Evolutionary conservation across 192 early-diverging fungal genomes (phyloP).

Genomic region (Rhizophagus prolifer): DNA sequence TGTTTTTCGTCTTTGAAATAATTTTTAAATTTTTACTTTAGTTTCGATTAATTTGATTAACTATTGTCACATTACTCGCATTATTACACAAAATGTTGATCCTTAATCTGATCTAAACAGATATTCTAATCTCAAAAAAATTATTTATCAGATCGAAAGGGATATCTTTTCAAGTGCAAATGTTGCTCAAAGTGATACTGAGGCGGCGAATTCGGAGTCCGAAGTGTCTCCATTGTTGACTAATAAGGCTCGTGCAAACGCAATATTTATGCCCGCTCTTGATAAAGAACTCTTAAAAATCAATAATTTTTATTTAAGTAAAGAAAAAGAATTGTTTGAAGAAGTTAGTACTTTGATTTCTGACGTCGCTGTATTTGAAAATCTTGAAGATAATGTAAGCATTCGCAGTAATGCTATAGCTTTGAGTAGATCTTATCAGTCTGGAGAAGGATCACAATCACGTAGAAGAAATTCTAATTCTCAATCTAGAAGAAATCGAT

Average conservation of each 20-base stretch:
- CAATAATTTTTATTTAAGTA: slow-evolving; percentile 75
- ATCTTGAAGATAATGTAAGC: slow-evolving; percentile 28
- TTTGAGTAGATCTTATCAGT: neutral
- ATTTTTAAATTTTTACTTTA: too few species aligned
- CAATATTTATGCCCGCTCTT: slow-evolving; percentile 69
- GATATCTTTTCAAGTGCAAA: slow-evolving; percentile 42
- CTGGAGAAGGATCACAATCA: slow-evolving; percentile 12
- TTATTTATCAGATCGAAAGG: slow-evolving; percentile 76
- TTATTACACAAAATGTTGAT: too few species aligned
- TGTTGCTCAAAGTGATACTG: slow-evolving; percentile 36
- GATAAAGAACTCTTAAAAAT: slow-evolving; percentile 87
- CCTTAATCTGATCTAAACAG: slow-evolving; percentile 27
- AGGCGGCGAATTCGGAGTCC: slow-evolving; percentile 32
- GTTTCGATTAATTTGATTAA: too few species aligned
- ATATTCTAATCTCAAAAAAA: slow-evolving; percentile 77
- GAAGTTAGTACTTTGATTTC: slow-evolving; percentile 62
- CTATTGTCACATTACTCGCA: too few species aligned
- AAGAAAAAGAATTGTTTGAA: slow-evolving; percentile 75
- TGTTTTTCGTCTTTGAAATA: too few species aligned
- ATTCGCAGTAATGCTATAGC: neutral
- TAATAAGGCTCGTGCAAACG: slow-evolving; percentile 42
- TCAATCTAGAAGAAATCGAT: neutral
- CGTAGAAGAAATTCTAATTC: slow-evolving; percentile 1
- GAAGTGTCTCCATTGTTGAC: slow-evolving; percentile 40
- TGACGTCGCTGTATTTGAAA: slow-evolving; percentile 55